Evolutionary conservation across 1,284 basidiomycete species (phyloP), one percentile per base, ranked within the genome.

Genomic region (Leccinum griseonigrum): DNA sequence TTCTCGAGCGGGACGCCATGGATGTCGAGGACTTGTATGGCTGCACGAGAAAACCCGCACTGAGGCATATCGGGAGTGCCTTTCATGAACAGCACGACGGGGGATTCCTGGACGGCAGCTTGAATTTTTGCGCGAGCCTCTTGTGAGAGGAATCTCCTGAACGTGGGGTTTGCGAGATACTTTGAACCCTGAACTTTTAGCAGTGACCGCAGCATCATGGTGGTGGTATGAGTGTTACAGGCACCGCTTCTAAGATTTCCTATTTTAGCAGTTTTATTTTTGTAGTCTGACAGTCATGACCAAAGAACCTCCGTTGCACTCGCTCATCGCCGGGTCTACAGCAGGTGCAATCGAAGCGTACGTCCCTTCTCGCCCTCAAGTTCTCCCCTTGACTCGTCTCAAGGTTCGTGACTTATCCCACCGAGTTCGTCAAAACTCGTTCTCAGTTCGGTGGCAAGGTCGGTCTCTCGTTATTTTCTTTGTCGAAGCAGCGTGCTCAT

Each of bases 1-100:
- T 94, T 94, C 71, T 90, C 87, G 11, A 79, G 70, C 0, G 89
- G 85, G 1, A 98, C 94, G 40, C 89, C 90, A 63, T 98, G 93
- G 38, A 98, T 82, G 63, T 94, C 92, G 60, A 98, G 83, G 60
- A 98, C 87, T 76, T 98, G 96, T 54, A 94, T 84, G 1, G 93
- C 95, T 1, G 96, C 97, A 55, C 97, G 84, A 26, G 94, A 97
- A 83, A 98, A 99, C 22, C 97, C 97, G 68, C 97, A 97, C 64
- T 93, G 88, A 2, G 95, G 97, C 29, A 83, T 81, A 54, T 90
- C 85, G 0, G 94, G 93, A 65, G 88, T 90, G 26, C 97, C 92
- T 78, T 94, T 94, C 92, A 94, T 94, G 82, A 94, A 94, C 52
- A 94, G 75, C 62, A 94, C 90, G 43, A 94, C 81, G 1, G 85